Evolutionary conservation across 768 basidiomycete species (phyloP).

Genomic region (Pilatotrama ljubarskyi): DNA sequence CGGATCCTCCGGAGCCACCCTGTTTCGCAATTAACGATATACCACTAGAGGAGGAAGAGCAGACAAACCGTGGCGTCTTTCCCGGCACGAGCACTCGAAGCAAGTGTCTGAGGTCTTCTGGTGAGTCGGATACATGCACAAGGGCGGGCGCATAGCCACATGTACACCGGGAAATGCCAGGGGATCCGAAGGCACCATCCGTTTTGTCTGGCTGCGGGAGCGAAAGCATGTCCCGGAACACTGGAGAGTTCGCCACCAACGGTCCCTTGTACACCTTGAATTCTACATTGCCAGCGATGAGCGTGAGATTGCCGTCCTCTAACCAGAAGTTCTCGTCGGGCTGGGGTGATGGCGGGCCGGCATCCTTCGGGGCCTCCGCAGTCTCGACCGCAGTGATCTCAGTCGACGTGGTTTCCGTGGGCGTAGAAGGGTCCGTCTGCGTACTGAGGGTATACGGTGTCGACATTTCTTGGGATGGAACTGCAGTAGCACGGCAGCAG

Average conservation of each 20-base stretch:
- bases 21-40: neutral
- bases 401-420: neutral
- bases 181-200: neutral
- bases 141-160: slow-evolving; percentile 1
- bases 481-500: too few species aligned
- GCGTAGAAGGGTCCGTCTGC: neutral
- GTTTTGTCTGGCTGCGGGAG: slow-evolving; percentile 14
- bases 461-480: neutral
- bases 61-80: neutral
- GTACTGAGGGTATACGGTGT: too few species aligned
- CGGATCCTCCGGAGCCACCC: neutral
- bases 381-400: neutral
- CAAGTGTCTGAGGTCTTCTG: slow-evolving; percentile 3
- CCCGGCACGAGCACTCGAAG: neutral
- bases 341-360: neutral
- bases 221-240: slow-evolving; percentile 30
- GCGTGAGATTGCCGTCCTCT: slow-evolving; percentile 30
- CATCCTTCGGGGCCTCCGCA: neutral
- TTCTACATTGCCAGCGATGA: slow-evolving; percentile 26
- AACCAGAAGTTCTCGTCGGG: slow-evolving; percentile 29
- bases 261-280: slow-evolving; percentile 28
- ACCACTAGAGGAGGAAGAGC: neutral
- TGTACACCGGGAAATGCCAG: neutral
- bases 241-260: slow-evolving; percentile 24
- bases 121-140: slow-evolving; percentile 3